Conservation (phyloP, 169 alveolate species). For the Ichthyophthirius multifiliis region DNA sequence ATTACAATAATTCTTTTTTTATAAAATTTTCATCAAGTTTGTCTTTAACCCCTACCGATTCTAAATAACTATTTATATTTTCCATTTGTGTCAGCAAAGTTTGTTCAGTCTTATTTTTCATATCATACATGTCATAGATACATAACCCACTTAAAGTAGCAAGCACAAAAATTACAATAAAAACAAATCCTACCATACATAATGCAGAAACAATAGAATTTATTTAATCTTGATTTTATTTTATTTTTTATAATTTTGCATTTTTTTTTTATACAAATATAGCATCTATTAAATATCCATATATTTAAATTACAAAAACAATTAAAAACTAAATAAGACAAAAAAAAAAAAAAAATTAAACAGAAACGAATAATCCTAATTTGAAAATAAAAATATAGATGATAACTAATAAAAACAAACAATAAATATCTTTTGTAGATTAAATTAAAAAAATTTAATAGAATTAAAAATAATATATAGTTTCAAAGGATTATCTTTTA, state of each 20-base stretch:
- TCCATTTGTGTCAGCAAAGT: neutral
- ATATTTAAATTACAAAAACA: neutral
- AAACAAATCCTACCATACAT: neutral
- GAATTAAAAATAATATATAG: neutral
- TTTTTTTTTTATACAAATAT: neutral
- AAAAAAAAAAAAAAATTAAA: no score
- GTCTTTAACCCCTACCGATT: neutral
- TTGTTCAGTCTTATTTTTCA: neutral
- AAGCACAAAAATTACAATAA: neutral
- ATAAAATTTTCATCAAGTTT: neutral
- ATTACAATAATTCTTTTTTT: neutral
- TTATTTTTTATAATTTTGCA: neutral
- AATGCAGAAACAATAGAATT: neutral
- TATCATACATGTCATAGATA: neutral
- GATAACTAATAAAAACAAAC: no score
- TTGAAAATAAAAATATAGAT: no score
- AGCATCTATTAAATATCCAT: neutral
- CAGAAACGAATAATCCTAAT: no score
- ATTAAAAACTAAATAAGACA: no score
- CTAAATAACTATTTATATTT: neutral
- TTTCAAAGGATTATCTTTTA: no score
- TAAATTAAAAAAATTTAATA: neutral
- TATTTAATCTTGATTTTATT: neutral
- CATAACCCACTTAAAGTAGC: neutral
- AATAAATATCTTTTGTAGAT: neutral